Conservation (phyloP, 495 filamentous ascomycete species). For the Bombardia bombarda region DNA sequence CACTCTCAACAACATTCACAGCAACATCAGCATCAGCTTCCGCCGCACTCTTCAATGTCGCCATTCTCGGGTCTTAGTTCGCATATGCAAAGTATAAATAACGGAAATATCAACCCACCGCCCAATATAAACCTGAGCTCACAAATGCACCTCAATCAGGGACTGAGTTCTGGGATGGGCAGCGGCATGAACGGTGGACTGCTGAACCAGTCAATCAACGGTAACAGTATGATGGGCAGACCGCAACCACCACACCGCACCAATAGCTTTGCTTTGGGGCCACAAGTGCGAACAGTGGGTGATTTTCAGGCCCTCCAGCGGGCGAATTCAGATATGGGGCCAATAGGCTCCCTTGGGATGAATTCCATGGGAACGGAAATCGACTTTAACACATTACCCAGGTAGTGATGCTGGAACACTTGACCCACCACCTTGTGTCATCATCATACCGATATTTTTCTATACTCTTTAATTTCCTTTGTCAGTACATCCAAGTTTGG, state of each 20-base stretch:
- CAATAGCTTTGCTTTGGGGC: slow-evolving; percentile 33
- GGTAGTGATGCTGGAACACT: slow-evolving; percentile 21
- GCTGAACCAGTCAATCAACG: slow-evolving; percentile 11
- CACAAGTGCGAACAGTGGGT: slow-evolving; percentile 36
- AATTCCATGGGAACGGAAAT: slow-evolving; percentile 21
- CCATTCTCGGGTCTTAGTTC: slow-evolving; percentile 24
- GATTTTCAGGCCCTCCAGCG: slow-evolving; percentile 40
- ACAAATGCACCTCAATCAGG: slow-evolving; percentile 26
- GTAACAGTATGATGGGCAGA: slow-evolving; percentile 29
- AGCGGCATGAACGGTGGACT: slow-evolving; percentile 17
- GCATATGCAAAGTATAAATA: slow-evolving; percentile 27
- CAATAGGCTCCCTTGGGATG: slow-evolving; percentile 30
- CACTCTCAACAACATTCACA: slow-evolving; percentile 10
- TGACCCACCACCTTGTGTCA: no score
- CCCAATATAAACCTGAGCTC: slow-evolving; percentile 17
- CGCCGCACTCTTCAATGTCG: slow-evolving; percentile 20
- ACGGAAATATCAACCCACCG: slow-evolving; percentile 20
- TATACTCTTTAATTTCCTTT: slow-evolving; percentile 3
- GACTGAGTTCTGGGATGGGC: slow-evolving; percentile 22
- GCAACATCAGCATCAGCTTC: slow-evolving; percentile 3
- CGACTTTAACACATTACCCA: slow-evolving; percentile 25
- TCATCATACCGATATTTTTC: background rate
- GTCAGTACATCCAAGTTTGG: slow-evolving; percentile 1
- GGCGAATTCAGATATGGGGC: slow-evolving; percentile 30
- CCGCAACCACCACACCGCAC: slow-evolving; percentile 30